These are phyloP conservation scores for Auriculariales sp. DNA, from an alignment of 768 basidiomycete species.

Conservation along the genomic window DNA sequence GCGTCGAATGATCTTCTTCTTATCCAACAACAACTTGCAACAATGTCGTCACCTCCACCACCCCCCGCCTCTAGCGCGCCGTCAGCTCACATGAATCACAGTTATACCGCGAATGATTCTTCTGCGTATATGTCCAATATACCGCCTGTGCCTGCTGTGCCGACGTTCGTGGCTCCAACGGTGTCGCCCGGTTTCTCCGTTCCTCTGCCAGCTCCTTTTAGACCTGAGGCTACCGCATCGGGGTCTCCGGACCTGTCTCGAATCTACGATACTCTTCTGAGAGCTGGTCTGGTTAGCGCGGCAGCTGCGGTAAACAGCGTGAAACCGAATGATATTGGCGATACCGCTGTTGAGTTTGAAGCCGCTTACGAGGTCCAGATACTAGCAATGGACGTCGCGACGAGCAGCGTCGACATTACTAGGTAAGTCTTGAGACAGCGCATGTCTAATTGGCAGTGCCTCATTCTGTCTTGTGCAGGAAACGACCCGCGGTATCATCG, in stretches of 20 bases:
- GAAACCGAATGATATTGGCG: no score
- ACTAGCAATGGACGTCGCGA: constrained; percentile 41
- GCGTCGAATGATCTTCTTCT: constrained; percentile 67
- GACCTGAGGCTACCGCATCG: constrained; percentile 14
- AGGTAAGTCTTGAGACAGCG: constrained; percentile 32
- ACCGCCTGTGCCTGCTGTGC: no score
- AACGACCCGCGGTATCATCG: constrained; percentile 42
- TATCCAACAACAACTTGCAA: constrained; percentile 58
- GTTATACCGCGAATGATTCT: no score
- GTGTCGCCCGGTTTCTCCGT: no score
- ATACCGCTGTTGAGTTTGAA: constrained; percentile 31
- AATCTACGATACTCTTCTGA: constrained; percentile 41
- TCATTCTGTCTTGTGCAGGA: constrained; percentile 21
- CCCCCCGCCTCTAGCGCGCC: constrained; percentile 14
- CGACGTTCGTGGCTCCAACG: no score
- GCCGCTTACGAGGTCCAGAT: constrained; percentile 47
- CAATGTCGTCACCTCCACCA: constrained; percentile 12
- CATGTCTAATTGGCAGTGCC: not conserved
- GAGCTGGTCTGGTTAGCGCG: constrained; percentile 58
- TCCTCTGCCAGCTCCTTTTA: constrained; percentile 7
- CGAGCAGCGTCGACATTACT: constrained; percentile 55
- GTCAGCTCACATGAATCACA: no score
- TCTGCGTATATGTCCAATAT: no score
- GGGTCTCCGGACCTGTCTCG: constrained; percentile 4
- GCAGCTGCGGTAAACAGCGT: constrained; percentile 20